A percentile compares a stretch with the other conserved stretches of the same genome.
phyloP scores from a whole-genome alignment of 1,139 yeast species.

The Arxiozyma bovina region DNA sequence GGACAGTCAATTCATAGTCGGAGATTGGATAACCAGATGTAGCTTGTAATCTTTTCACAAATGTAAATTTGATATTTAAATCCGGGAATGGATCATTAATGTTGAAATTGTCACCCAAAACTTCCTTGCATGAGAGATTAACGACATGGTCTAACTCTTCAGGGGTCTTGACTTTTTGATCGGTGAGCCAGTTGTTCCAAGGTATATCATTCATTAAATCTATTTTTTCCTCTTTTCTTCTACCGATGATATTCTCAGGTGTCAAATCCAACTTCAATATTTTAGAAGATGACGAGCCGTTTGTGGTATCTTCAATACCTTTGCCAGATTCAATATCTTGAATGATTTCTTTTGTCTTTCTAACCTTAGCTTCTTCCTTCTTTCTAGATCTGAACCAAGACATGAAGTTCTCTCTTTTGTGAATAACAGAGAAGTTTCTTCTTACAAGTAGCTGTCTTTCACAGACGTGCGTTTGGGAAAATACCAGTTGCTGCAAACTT shows the following conservation, averaged over 20 bases:
- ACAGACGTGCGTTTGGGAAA: slow-evolving; percentile 1
- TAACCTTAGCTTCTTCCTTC: slow-evolving; percentile 6
- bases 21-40: slow-evolving; percentile 57
- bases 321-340: slow-evolving; percentile 12
- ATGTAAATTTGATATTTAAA: slow-evolving; percentile 48
- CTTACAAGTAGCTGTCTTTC: neutral
- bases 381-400: slow-evolving; percentile 33
- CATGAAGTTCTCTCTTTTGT: slow-evolving; percentile 26
- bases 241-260: slow-evolving; percentile 28
- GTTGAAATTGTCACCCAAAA: slow-evolving; percentile 8
- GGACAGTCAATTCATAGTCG: slow-evolving; percentile 49
- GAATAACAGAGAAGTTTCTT: neutral
- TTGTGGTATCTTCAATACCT: slow-evolving; percentile 2
- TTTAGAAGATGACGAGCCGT: slow-evolving; percentile 1
- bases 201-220: slow-evolving; percentile 12
- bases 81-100: slow-evolving; percentile 32
- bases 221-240: slow-evolving; percentile 4
- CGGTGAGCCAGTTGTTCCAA: slow-evolving; percentile 33
- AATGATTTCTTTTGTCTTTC: slow-evolving; percentile 11
- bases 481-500: neutral
- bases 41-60: slow-evolving; percentile 50
- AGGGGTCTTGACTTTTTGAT: slow-evolving; percentile 21
- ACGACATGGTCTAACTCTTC: slow-evolving; percentile 26
- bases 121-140: slow-evolving; percentile 20
- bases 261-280: slow-evolving; percentile 15